phyloP scores from a whole-genome alignment of 1,284 basidiomycete genomes.

The Cryptococcus amylolentus region DNA sequence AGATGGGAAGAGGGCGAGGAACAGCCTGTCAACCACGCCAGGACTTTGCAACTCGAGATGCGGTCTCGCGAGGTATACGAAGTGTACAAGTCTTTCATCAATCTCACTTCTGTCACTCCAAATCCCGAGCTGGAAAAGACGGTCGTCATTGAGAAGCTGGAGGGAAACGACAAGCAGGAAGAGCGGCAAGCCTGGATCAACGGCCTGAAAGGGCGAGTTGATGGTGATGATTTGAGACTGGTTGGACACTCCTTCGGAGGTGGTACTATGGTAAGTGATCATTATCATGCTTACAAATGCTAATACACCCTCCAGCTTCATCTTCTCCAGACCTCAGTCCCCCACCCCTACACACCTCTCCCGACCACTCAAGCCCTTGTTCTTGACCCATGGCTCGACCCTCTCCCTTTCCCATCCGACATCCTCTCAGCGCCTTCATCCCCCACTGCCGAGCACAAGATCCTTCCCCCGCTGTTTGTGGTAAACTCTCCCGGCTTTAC shows the following conservation, averaged over 20 bases:
- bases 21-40: conserved; percentile 52
- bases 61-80: conserved; percentile 65
- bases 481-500: conserved; percentile 72
- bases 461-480: conserved; percentile 54
- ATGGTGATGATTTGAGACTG: conserved; percentile 54
- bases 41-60: conserved; percentile 63
- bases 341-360: conserved; percentile 40
- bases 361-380: conserved; percentile 59
- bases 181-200: conserved; percentile 38
- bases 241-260: conserved; percentile 75
- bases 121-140: neutral
- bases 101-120: conserved; percentile 11
- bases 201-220: conserved; percentile 51
- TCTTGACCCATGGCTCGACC: conserved; percentile 76
- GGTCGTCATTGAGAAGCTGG: conserved; percentile 2
- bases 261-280: conserved; percentile 61
- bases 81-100: conserved; percentile 49
- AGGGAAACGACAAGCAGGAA: conserved; percentile 3
- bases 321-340: conserved; percentile 8
- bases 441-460: conserved; percentile 1
- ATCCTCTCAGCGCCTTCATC: conserved; percentile 5
- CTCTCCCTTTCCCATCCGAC: conserved; percentile 60
- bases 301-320: conserved; percentile 7
- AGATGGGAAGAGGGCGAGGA: conserved; percentile 25
- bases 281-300: neutral